Percentiles rank a stretch among this genome's conserved stretches.
phyloP scores from a whole-genome alignment of 441 rosid species.

The Euphorbia schlechtendalii region DNA sequence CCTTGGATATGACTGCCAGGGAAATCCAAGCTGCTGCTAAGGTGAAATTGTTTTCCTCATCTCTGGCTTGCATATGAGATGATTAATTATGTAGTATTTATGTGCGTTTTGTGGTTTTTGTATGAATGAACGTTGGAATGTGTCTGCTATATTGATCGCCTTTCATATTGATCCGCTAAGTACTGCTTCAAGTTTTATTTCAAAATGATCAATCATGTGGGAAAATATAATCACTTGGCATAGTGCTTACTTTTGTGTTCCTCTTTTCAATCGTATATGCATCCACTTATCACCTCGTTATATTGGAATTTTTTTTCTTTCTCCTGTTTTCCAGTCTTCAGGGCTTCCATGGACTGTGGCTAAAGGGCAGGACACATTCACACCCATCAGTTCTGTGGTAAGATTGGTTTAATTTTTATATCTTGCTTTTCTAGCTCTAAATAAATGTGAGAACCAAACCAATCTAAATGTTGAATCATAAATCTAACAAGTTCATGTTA shows the following conservation, averaged over 20 bases:
- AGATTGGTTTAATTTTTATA: constrained; percentile 20
- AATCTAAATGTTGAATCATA: background rate
- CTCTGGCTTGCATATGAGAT: background rate
- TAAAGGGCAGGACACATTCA: constrained; percentile 91
- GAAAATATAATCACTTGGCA: too few relatives aligned
- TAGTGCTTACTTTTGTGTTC: too few relatives aligned
- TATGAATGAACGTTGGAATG: background rate
- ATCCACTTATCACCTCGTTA: background rate
- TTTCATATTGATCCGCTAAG: background rate
- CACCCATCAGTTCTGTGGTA: constrained; percentile 87
- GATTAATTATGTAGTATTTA: background rate
- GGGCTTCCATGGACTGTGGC: constrained; percentile 98
- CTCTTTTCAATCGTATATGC: too few relatives aligned
- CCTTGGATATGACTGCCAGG: constrained; percentile 92
- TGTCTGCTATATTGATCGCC: background rate
- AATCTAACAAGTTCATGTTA: background rate
- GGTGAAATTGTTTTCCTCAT: constrained; percentile 29
- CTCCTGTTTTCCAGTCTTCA: constrained; percentile 44
- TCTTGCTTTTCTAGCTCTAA: background rate
- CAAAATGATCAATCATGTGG: background rate
- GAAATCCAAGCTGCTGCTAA: constrained; percentile 84
- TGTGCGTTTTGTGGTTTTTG: background rate
- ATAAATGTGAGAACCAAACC: background rate
- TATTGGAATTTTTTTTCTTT: constrained; percentile 4
- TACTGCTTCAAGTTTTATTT: background rate